phyloP scores from a whole-genome alignment of 83 land plant genomes.

The Picea abies region DNA sequence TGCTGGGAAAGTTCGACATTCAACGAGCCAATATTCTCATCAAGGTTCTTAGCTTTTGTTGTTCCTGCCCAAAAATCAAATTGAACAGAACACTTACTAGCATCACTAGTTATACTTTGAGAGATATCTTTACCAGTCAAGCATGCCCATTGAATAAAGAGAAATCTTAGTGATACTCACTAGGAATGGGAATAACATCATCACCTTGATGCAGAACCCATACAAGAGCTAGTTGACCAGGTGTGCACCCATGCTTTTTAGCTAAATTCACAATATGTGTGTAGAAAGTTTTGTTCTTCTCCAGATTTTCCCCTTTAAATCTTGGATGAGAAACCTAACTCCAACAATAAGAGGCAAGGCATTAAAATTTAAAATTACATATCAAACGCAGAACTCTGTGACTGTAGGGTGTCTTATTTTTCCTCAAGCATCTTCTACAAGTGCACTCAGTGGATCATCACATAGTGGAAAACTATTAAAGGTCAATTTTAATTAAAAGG shows the following conservation, averaged over 20 bases:
- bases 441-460: no score
- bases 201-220: slow-evolving; percentile 79
- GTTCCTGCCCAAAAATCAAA: slow-evolving; percentile 19
- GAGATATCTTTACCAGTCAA: no score
- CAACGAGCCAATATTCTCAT: slow-evolving; percentile 48
- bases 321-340: slow-evolving; percentile 27
- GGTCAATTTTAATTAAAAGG: no score
- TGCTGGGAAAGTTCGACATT: slow-evolving; percentile 33
- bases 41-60: slow-evolving; percentile 67
- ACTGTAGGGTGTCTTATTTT: no score
- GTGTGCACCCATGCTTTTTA: slow-evolving; percentile 54
- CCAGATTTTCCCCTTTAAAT: slow-evolving; percentile 44
- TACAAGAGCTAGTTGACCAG: slow-evolving; percentile 75
- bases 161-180: slow-evolving; percentile 10
- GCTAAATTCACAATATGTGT: slow-evolving; percentile 48
- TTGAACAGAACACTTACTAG: no score
- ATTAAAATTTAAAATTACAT: no score
- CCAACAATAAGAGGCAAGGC: no score
- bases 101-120: no score
- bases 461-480: no score
- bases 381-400: no score
- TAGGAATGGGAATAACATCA: slow-evolving; percentile 77
- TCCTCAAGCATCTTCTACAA: no score
- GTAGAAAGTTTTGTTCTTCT: slow-evolving; percentile 53
- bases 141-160: no score